A percentile compares a stretch with the other conserved stretches of the same genome.
Evolutionary conservation across 805 yeast species (phyloP).

Genomic region (Cyberlindnera petersonii): DNA sequence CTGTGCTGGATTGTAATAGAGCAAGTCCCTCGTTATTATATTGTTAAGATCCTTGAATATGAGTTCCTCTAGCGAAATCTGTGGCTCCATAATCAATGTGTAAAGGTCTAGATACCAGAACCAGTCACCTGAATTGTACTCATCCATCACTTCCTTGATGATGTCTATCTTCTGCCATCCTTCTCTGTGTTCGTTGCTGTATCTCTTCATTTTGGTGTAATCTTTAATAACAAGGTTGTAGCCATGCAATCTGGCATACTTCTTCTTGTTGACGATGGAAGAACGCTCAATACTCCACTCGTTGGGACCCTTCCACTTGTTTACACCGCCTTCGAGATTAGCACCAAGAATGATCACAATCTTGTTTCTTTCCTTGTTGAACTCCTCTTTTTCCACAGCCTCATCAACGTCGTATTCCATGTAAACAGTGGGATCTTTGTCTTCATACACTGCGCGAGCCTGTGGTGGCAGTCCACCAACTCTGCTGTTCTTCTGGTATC

Average conservation of each 20-base stretch:
- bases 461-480: conserved; percentile 26
- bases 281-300: conserved; percentile 46
- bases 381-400: conserved; percentile 10
- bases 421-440: conserved; percentile 14
- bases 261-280: conserved; percentile 44
- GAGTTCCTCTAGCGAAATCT: conserved; percentile 32
- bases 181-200: conserved; percentile 47
- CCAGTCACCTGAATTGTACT: conserved; percentile 33
- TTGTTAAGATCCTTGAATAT: conserved; percentile 31
- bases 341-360: conserved; percentile 37
- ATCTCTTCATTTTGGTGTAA: conserved; percentile 42
- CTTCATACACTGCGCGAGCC: conserved; percentile 14
- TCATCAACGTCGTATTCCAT: conserved; percentile 17
- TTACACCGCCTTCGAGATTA: conserved; percentile 39
- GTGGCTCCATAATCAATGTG: conserved; percentile 40
- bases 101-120: conserved; percentile 40
- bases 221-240: conserved; percentile 45
- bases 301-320: conserved; percentile 36
- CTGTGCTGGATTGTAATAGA: conserved; percentile 35
- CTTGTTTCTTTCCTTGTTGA: conserved; percentile 26
- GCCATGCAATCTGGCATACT: conserved; percentile 44
- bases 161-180: conserved; percentile 43
- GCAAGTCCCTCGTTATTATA: conserved; percentile 30
- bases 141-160: conserved; percentile 33
- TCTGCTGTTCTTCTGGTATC: conserved; percentile 22